Evolutionary conservation across 1,284 basidiomycete species (phyloP).

Genomic region (Cutaneotrichosporon curvatum): DNA sequence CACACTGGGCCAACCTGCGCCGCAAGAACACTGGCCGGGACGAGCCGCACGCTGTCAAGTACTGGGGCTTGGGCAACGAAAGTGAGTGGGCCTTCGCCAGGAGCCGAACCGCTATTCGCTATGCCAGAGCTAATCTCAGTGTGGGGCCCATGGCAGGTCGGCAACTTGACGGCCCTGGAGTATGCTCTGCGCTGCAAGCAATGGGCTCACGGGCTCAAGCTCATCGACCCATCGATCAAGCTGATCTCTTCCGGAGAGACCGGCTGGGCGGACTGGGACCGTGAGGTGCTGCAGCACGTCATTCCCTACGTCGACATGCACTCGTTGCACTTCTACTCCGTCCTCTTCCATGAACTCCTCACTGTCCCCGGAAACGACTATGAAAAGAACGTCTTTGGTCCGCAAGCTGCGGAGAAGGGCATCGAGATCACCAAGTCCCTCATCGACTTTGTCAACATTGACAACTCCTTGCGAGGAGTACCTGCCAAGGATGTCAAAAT

Average conservation of each 20-base stretch:
- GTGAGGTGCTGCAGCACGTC: slow-evolving; percentile 35
- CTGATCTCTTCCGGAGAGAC: slow-evolving; percentile 55
- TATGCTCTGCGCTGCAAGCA: slow-evolving; percentile 56
- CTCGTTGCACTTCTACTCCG: slow-evolving; percentile 34
- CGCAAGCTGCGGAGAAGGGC: slow-evolving; percentile 44
- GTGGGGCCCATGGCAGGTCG: slow-evolving; percentile 60
- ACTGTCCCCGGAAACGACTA: slow-evolving; percentile 39
- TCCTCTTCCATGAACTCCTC: slow-evolving; percentile 15
- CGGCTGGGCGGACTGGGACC: slow-evolving; percentile 36
- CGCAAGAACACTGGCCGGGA: slow-evolving; percentile 54
- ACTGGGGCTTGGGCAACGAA: slow-evolving; percentile 46
- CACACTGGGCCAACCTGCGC: slow-evolving; percentile 53
- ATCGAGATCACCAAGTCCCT: slow-evolving; percentile 46
- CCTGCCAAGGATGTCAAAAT: slow-evolving; percentile 41
- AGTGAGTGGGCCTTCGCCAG: too few relatives aligned
- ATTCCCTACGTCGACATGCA: slow-evolving; percentile 38
- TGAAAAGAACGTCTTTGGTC: slow-evolving; percentile 49
- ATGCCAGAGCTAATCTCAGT: slow-evolving; percentile 29
- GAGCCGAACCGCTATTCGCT: too few relatives aligned
- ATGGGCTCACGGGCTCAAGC: slow-evolving; percentile 57
- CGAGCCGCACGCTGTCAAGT: slow-evolving; percentile 53
- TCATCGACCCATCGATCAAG: slow-evolving; percentile 56
- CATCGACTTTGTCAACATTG: slow-evolving; percentile 46
- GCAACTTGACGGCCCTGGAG: slow-evolving; percentile 54
- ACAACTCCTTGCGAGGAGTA: slow-evolving; percentile 21